phyloP scores from a whole-genome alignment of 2,329 filamentous ascomycete genomes.

The Aureobasidium leucospermi region DNA sequence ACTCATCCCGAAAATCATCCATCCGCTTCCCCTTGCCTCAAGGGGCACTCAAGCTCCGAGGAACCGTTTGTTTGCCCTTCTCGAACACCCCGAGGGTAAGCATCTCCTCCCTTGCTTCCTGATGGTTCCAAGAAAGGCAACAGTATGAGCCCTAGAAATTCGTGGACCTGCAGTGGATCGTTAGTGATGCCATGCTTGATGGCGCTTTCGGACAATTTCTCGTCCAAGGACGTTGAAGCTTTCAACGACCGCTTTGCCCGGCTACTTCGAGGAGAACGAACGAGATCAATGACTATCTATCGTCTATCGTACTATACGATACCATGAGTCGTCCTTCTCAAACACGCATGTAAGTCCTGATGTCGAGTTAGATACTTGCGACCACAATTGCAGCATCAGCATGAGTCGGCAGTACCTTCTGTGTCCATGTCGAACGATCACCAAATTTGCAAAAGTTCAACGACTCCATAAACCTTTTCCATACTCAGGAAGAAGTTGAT shows the following conservation, averaged over 20 bases:
- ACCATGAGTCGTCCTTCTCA: not conserved
- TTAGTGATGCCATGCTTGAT: not conserved
- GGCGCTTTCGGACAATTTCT: not conserved
- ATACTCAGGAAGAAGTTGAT: not conserved
- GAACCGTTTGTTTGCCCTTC: not conserved
- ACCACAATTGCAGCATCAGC: not conserved
- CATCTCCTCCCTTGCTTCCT: not conserved
- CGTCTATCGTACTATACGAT: conserved; percentile 1
- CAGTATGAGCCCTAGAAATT: not conserved
- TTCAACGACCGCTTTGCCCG: not conserved
- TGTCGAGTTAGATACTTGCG: too few species aligned
- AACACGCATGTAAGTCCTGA: not conserved
- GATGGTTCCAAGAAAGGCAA: not conserved
- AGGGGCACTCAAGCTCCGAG: not conserved
- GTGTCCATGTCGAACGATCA: not conserved
- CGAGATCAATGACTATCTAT: not conserved
- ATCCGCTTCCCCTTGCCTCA: not conserved
- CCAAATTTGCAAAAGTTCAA: not conserved
- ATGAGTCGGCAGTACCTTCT: not conserved
- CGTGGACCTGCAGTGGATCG: not conserved
- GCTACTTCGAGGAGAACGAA: not conserved
- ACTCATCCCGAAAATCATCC: not conserved
- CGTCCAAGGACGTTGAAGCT: not conserved
- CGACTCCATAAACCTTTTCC: conserved; percentile 8
- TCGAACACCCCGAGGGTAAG: not conserved